phyloP scores from a whole-genome alignment of 352 stramenopile genomes.

The Pythium rhizo-oryzae region DNA sequence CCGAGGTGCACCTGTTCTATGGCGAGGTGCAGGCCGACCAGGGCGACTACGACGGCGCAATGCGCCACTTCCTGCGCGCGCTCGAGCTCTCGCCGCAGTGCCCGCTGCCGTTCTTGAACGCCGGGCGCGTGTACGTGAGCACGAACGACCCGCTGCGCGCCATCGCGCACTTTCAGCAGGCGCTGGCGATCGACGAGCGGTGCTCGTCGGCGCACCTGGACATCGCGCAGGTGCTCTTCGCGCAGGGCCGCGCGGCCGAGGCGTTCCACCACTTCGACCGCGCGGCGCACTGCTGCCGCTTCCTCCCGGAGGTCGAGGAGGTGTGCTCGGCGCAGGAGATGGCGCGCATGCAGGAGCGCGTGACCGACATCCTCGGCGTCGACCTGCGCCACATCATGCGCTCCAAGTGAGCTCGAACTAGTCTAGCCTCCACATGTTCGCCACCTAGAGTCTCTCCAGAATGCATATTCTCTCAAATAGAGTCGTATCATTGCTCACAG shows the following conservation, averaged over 20 bases:
- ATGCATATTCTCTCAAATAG: constrained; percentile 26
- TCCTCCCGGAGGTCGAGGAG: constrained; percentile 84
- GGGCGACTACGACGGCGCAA: constrained; percentile 79
- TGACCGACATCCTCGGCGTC: constrained; percentile 84
- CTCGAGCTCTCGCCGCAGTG: constrained; percentile 79
- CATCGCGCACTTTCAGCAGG: constrained; percentile 83
- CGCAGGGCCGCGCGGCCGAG: constrained; percentile 68
- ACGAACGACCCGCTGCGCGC: constrained; percentile 83
- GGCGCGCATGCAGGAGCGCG: constrained; percentile 85
- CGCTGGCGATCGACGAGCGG: constrained; percentile 70
- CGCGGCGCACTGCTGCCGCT: constrained; percentile 73
- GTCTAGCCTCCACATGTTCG: neutral
- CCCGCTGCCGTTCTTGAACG: constrained; percentile 81
- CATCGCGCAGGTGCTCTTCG: constrained; percentile 86
- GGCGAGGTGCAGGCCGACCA: constrained; percentile 83
- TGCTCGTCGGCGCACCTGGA: constrained; percentile 85
- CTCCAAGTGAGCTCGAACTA: constrained; percentile 47
- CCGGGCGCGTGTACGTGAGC: constrained; percentile 77
- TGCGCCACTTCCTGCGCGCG: constrained; percentile 73
- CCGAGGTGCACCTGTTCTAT: constrained; percentile 83
- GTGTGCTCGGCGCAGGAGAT: constrained; percentile 76
- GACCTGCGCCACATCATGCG: constrained; percentile 88
- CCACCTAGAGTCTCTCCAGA: constrained; percentile 7
- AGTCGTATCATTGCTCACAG: constrained; percentile 4
- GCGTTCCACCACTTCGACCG: constrained; percentile 79